Conservation (phyloP, 768 basidiomycete genomes). For the Roridomyces roridus region DNA sequence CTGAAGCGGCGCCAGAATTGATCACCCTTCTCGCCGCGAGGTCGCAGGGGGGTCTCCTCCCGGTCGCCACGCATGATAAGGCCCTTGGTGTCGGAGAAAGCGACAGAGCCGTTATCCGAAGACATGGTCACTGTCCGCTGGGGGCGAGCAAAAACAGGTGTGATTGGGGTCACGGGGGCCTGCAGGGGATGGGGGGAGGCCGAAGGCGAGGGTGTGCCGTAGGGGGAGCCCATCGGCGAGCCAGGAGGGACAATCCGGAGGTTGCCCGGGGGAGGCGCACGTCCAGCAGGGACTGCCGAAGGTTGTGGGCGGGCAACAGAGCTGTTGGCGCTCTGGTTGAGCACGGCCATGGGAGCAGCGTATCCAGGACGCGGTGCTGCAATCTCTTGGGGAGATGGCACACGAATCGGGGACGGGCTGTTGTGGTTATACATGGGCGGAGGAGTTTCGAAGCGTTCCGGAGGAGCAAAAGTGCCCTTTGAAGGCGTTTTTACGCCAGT, state of each 20-base stretch:
- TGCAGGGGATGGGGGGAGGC: conserved; percentile 75
- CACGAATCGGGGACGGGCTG: conserved; percentile 22
- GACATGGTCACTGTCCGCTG: conserved; percentile 38
- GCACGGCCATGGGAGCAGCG: conserved; percentile 69
- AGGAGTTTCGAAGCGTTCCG: conserved; percentile 20
- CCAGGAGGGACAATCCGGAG: conserved; percentile 25
- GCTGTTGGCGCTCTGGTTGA: conserved; percentile 42
- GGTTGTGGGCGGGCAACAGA: conserved; percentile 54
- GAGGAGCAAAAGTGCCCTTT: conserved; percentile 16
- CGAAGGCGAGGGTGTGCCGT: conserved; percentile 41
- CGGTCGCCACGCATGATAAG: conserved; percentile 71
- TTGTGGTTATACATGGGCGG: conserved; percentile 19
- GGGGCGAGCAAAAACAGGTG: conserved; percentile 78
- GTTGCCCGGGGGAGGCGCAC: conserved; percentile 27
- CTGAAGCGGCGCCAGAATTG: conserved; percentile 90
- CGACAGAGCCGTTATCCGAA: conserved; percentile 28
- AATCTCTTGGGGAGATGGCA: conserved; percentile 47
- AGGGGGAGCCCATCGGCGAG: conserved; percentile 28
- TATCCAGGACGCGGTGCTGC: conserved; percentile 80
- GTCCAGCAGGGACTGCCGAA: conserved; percentile 42
- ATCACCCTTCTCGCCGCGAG: conserved; percentile 74
- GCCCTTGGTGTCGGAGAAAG: conserved; percentile 37
- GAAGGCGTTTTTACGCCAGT: conserved; percentile 25
- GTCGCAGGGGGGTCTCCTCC: conserved; percentile 67
- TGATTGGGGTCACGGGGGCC: conserved; percentile 80